Conservation (phyloP, 805 yeast species). For the Torulaspora maleeae region DNA sequence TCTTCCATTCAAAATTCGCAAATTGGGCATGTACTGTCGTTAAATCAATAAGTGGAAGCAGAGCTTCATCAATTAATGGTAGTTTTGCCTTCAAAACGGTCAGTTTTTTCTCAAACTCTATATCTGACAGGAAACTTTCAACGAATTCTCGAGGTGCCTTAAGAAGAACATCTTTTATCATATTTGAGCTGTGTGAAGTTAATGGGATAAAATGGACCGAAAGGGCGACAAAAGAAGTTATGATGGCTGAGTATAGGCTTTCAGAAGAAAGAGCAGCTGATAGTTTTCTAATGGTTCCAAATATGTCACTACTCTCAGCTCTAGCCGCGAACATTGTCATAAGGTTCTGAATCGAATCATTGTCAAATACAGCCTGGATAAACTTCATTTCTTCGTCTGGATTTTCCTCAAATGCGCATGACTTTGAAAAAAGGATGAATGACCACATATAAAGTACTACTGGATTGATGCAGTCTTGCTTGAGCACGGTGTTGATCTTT, state of each 20-base stretch:
- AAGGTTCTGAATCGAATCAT: slow-evolving; percentile 14
- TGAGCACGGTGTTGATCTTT: slow-evolving; percentile 40
- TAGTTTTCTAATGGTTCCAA: slow-evolving; percentile 40
- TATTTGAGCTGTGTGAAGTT: slow-evolving; percentile 33
- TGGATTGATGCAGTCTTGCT: slow-evolving; percentile 40
- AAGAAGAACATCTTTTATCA: slow-evolving; percentile 30
- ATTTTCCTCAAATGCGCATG: slow-evolving; percentile 41
- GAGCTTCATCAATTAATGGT: slow-evolving; percentile 50
- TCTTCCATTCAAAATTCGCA: slow-evolving; percentile 58
- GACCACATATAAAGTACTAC: slow-evolving; percentile 64
- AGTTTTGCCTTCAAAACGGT: slow-evolving; percentile 62
- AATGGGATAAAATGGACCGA: slow-evolving; percentile 46
- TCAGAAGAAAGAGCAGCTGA: slow-evolving; percentile 47
- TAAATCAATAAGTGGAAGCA: slow-evolving; percentile 57
- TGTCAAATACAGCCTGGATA: slow-evolving; percentile 14
- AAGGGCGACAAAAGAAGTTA: slow-evolving; percentile 36
- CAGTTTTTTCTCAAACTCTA: slow-evolving; percentile 34
- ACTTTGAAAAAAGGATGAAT: slow-evolving; percentile 51
- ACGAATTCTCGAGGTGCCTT: slow-evolving; percentile 37
- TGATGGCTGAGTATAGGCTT: slow-evolving; percentile 44
- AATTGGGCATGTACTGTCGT: slow-evolving; percentile 59
- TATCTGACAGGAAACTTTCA: slow-evolving; percentile 38
- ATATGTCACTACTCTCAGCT: slow-evolving; percentile 42
- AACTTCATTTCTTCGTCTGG: slow-evolving; percentile 25
- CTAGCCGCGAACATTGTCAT: slow-evolving; percentile 36